Conservation (phyloP, 2,329 filamentous ascomycete species). For the Calonectria honghensis region DNA sequence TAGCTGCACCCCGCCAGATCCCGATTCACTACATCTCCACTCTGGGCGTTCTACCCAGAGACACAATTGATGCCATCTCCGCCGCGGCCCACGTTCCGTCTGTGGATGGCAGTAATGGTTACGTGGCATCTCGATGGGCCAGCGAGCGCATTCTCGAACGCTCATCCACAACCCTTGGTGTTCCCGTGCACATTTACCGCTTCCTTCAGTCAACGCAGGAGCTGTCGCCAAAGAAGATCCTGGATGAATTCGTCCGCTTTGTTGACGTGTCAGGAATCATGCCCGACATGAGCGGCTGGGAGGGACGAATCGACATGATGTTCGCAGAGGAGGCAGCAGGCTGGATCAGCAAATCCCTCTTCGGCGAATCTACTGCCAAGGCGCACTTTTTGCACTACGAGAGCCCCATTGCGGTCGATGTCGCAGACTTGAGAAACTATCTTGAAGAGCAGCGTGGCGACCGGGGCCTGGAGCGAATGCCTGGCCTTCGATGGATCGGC, state of each 20-base stretch:
- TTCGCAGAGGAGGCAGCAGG: neutral
- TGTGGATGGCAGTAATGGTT: slow-evolving; percentile 50
- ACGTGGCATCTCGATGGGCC: slow-evolving; percentile 60
- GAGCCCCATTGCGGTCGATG: neutral
- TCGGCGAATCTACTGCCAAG: neutral
- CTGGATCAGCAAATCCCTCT: neutral
- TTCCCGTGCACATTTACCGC: neutral
- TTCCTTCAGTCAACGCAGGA: neutral
- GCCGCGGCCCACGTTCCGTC: slow-evolving; percentile 24
- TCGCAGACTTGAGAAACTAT: neutral
- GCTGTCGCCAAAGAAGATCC: neutral
- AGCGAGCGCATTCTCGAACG: slow-evolving; percentile 55
- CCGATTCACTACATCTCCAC: slow-evolving; percentile 64
- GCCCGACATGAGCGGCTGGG: neutral
- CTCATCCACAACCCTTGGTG: neutral
- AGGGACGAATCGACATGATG: neutral
- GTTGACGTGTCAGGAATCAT: neutral
- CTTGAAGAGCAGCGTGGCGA: neutral
- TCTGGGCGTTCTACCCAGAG: slow-evolving; percentile 42
- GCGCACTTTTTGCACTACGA: neutral
- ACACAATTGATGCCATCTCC: neutral
- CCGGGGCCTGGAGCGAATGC: neutral
- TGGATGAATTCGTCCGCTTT: neutral
- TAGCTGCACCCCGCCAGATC: slow-evolving; percentile 49
- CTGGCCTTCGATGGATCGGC: neutral